A percentile compares a stretch with the other conserved stretches of the same genome.
Evolutionary conservation across 352 stramenopile species (phyloP).

Genomic region (Pythium periplocum): DNA sequence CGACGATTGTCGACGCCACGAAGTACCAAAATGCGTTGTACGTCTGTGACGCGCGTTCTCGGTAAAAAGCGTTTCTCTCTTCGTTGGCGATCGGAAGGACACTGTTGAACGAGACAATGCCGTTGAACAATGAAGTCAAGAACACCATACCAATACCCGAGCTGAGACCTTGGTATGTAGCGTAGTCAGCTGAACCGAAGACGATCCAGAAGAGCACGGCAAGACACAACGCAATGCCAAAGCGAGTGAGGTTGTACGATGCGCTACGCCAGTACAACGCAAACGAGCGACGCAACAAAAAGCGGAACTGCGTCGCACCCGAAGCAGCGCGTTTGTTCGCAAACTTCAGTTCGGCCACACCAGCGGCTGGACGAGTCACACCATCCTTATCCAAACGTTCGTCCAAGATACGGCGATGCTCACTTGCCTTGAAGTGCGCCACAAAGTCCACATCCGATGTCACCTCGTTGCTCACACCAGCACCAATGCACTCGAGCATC

Average conservation of each 20-base stretch:
- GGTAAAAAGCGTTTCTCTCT: constrained; percentile 84
- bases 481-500: constrained; percentile 78
- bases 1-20: constrained; percentile 44
- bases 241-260: constrained; percentile 59
- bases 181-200: constrained; percentile 27
- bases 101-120: constrained; percentile 52
- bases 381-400: constrained; percentile 15
- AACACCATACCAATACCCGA: constrained; percentile 61
- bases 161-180: constrained; percentile 21
- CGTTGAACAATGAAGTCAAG: constrained; percentile 55
- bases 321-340: constrained; percentile 13
- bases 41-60: constrained; percentile 79
- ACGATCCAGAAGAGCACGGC: constrained; percentile 60
- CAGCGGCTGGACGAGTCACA: constrained; percentile 7
- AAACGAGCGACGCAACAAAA: constrained; percentile 33
- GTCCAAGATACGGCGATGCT: constrained; percentile 2
- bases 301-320: constrained; percentile 15
- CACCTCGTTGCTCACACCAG: constrained; percentile 27
- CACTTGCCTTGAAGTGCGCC: constrained; percentile 14
- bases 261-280: constrained; percentile 68
- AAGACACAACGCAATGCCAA: constrained; percentile 48
- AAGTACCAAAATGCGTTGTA: constrained; percentile 79
- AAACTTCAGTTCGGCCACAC: constrained; percentile 13
- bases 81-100: constrained; percentile 54
- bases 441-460: constrained; percentile 22